Evolutionary conservation across 2,329 filamentous ascomycete genomes (phyloP).

Genomic region (Colletotrichum cereale): DNA sequence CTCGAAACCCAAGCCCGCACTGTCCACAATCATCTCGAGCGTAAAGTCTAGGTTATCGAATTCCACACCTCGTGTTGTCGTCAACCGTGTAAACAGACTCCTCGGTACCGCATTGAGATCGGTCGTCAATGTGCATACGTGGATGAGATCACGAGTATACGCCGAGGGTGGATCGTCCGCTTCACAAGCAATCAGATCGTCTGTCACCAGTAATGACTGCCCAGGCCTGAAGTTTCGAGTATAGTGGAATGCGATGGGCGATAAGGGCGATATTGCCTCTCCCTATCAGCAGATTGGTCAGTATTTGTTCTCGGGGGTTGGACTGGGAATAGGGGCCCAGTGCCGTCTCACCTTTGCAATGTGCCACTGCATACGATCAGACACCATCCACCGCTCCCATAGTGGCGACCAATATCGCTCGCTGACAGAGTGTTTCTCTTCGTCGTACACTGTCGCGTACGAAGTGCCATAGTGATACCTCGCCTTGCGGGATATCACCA

Average conservation of each 20-base stretch:
- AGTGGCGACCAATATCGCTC: conserved; percentile 85
- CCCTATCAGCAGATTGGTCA: conserved; percentile 60
- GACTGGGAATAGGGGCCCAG: not conserved
- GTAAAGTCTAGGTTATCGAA: conserved; percentile 88
- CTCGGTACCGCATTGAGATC: conserved; percentile 82
- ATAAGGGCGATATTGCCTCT: conserved; percentile 79
- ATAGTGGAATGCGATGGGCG: conserved; percentile 85
- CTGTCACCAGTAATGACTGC: conserved; percentile 81
- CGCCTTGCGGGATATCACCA: conserved; percentile 81
- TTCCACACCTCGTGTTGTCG: conserved; percentile 82
- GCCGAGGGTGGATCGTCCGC: conserved; percentile 73
- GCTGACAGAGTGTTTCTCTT: conserved; percentile 77
- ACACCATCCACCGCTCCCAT: conserved; percentile 88
- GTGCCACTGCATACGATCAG: conserved; percentile 88
- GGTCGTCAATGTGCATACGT: conserved; percentile 85
- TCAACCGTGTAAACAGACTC: conserved; percentile 79
- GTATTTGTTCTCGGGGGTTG: conserved; percentile 6
- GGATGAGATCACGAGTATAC: conserved; percentile 72
- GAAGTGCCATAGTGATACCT: conserved; percentile 85
- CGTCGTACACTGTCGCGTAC: conserved; percentile 85
- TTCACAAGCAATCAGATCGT: conserved; percentile 83
- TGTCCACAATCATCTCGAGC: conserved; percentile 85
- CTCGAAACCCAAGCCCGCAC: conserved; percentile 81
- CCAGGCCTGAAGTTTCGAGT: conserved; percentile 86
- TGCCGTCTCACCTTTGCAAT: conserved; percentile 74